These are phyloP conservation scores for Diaporthe ilicicola DNA, from an alignment of 2,329 filamentous ascomycete genomes.

Conservation along the genomic window DNA sequence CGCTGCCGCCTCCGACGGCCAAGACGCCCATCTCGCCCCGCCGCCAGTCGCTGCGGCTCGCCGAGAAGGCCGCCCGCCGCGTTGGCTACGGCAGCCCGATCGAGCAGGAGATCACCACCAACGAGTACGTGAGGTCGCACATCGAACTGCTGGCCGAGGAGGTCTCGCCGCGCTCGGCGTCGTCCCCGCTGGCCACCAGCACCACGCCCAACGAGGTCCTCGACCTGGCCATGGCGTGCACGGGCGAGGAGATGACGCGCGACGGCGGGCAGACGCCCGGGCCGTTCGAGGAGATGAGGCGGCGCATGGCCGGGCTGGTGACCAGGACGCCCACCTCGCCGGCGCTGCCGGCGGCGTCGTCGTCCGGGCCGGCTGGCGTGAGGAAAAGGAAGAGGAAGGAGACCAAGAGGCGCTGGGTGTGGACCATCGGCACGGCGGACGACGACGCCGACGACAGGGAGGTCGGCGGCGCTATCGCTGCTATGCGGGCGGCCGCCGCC, in stretches of 20 bases:
- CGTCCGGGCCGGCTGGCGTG: constrained; percentile 56
- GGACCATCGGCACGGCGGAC: constrained; percentile 67
- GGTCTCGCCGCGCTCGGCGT: constrained; percentile 56
- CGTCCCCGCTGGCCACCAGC: constrained; percentile 38
- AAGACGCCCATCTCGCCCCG: constrained; percentile 61
- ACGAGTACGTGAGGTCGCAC: constrained; percentile 69
- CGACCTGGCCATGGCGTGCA: constrained; percentile 60
- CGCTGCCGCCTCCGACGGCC: constrained; percentile 62
- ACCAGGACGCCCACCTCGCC: constrained; percentile 53
- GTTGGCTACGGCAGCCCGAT: constrained; percentile 71
- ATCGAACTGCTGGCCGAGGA: constrained; percentile 69
- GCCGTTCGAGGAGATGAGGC: constrained; percentile 70
- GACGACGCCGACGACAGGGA: constrained; percentile 54
- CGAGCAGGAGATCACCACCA: constrained; percentile 70
- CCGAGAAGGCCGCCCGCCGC: constrained; percentile 62
- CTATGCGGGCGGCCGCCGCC: constrained; percentile 43
- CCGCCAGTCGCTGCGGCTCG: constrained; percentile 62
- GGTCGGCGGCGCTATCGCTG: constrained; percentile 52
- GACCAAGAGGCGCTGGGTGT: constrained; percentile 71
- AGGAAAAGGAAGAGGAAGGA: constrained; percentile 64
- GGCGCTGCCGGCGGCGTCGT: constrained; percentile 37
- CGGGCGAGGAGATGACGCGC: constrained; percentile 62
- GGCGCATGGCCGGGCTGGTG: constrained; percentile 60
- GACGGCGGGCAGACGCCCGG: constrained; percentile 71
- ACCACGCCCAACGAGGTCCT: constrained; percentile 42